Evolutionary conservation across 1,139 yeast genomes (phyloP).

Genomic region (Yamadazyma blattariae): DNA sequence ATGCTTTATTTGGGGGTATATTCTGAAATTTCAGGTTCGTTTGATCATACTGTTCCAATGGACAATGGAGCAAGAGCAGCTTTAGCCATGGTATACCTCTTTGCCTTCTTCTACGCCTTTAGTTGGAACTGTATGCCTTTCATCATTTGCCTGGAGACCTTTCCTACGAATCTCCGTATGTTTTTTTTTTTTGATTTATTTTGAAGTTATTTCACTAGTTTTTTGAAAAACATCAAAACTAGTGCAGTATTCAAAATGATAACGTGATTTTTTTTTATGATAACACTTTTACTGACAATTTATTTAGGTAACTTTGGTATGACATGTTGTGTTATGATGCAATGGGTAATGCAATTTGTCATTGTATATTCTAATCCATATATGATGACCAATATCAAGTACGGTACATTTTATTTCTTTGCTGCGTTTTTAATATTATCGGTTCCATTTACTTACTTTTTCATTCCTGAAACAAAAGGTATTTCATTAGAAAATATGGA

Average conservation of each 20-base stretch:
- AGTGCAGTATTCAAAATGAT: too few species aligned
- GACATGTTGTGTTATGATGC: slow-evolving; percentile 38
- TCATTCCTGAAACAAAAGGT: slow-evolving; percentile 44
- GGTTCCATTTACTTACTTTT: slow-evolving; percentile 30
- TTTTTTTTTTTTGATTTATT: too few species aligned
- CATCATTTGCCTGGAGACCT: slow-evolving; percentile 44
- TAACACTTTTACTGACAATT: too few species aligned
- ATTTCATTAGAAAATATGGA: slow-evolving; percentile 42
- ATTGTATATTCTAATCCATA: slow-evolving; percentile 43
- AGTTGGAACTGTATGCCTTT: slow-evolving; percentile 48
- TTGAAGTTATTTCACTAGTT: too few species aligned
- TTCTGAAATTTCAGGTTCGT: slow-evolving; percentile 22
- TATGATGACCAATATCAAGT: slow-evolving; percentile 36
- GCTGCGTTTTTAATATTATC: slow-evolving; percentile 35
- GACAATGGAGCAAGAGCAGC: slow-evolving; percentile 47
- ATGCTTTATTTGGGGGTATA: slow-evolving; percentile 51
- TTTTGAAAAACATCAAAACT: too few species aligned
- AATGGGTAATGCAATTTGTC: slow-evolving; percentile 48
- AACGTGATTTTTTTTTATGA: too few species aligned
- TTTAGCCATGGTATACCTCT: slow-evolving; percentile 41
- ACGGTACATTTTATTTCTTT: slow-evolving; percentile 42
- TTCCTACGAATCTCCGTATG: slow-evolving; percentile 36
- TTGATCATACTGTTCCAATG: slow-evolving; percentile 25
- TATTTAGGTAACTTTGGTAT: slow-evolving; percentile 39
- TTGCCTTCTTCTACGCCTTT: slow-evolving; percentile 40